Percentiles rank a stretch among this genome's conserved stretches.
Conservation (phyloP, 139 green algal species). For the Chlamydomonas sp. region DNA sequence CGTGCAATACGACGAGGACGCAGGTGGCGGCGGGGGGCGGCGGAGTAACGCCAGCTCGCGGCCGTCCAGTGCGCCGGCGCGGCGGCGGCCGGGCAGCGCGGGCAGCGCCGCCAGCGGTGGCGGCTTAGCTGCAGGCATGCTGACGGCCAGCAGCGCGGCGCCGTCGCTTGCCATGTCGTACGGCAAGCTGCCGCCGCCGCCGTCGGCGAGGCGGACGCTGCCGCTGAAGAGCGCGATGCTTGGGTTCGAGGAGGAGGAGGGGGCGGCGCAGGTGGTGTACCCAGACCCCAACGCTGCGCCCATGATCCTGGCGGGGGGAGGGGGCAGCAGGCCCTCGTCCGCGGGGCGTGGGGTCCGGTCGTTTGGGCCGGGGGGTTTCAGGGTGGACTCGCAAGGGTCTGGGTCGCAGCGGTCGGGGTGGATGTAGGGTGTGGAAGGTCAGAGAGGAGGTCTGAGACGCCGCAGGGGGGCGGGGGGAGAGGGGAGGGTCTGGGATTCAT, state of each 20-base stretch:
- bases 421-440: neutral
- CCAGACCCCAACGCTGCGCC: slow-evolving; percentile 22
- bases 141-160: neutral
- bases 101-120: neutral
- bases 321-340: neutral
- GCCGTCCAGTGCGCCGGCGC: slow-evolving; percentile 9
- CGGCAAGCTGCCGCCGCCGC: neutral
- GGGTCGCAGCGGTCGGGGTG: neutral
- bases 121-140: neutral
- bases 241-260: slow-evolving; percentile 3
- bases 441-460: no score
- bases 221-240: slow-evolving; percentile 10
- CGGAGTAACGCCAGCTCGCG: neutral
- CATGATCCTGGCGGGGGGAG: neutral
- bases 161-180: neutral
- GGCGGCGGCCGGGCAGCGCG: neutral
- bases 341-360: neutral
- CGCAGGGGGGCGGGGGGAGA: no score
- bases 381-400: neutral
- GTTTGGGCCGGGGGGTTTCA: neutral
- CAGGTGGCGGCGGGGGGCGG: neutral
- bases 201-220: slow-evolving; percentile 1
- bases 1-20: neutral
- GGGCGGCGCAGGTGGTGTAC: neutral
- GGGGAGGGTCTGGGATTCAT: neutral